Conservation (phyloP, 2,329 filamentous ascomycete species). For the Hypoxylon sp. region DNA sequence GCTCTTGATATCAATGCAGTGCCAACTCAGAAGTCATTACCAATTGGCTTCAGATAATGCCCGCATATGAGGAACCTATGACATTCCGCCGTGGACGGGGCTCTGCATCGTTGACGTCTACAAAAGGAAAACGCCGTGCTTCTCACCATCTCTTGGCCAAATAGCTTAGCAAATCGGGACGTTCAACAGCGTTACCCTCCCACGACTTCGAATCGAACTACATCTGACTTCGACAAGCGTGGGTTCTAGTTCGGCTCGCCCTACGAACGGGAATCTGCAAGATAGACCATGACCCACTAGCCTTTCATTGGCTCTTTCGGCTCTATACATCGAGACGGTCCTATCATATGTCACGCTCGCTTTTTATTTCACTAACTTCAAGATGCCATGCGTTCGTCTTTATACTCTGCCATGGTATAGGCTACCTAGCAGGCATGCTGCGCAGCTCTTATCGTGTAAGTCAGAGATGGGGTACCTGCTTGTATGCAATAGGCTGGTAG, state of each 20-base stretch:
- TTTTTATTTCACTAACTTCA: neutral
- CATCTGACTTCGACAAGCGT: slow-evolving; percentile 5
- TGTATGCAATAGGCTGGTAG: neutral
- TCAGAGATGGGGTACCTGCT: neutral
- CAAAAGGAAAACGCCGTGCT: slow-evolving; percentile 11
- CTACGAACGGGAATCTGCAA: slow-evolving; percentile 20
- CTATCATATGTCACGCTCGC: neutral
- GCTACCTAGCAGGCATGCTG: neutral
- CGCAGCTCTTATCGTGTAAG: neutral
- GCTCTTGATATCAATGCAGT: slow-evolving; percentile 28
- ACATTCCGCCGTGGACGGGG: slow-evolving; percentile 14
- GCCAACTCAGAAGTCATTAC: slow-evolving; percentile 37
- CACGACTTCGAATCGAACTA: neutral
- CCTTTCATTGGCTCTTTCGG: slow-evolving; percentile 3
- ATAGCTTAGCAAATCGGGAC: slow-evolving; percentile 28
- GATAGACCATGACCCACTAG: slow-evolving; percentile 3
- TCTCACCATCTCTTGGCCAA: slow-evolving; percentile 31
- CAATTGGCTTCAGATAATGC: slow-evolving; percentile 41
- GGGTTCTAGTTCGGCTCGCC: slow-evolving; percentile 22
- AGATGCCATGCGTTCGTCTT: slow-evolving; percentile 5
- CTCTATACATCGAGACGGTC: neutral
- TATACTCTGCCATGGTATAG: neutral
- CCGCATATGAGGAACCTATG: slow-evolving; percentile 36
- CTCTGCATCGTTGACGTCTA: slow-evolving; percentile 27
- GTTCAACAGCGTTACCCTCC: neutral